These are phyloP conservation scores for Phaseolus coccineus DNA, from an alignment of 331 rosid species.

Conservation along the genomic window DNA sequence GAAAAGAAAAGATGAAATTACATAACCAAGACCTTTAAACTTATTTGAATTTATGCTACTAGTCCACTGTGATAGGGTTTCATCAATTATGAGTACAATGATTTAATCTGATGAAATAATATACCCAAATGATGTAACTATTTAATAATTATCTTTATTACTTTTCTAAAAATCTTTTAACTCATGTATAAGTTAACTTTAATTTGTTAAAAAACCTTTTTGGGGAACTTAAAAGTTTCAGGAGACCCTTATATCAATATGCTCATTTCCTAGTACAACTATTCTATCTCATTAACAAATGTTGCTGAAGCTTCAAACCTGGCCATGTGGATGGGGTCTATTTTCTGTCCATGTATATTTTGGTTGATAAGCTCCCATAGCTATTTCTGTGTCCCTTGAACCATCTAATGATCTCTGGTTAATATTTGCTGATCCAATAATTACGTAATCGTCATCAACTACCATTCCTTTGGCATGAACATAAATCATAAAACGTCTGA, in stretches of 20 bases:
- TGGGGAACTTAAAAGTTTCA: no score
- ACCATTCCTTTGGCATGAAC: slow-evolving; percentile 89
- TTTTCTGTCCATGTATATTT: slow-evolving; percentile 58
- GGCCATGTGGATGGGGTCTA: slow-evolving; percentile 67
- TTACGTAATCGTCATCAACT: slow-evolving; percentile 72
- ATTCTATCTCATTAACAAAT: slow-evolving; percentile 6
- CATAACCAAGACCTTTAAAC: background rate
- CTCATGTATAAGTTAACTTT: no score
- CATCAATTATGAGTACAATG: background rate
- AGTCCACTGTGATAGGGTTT: background rate
- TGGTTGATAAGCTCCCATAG: slow-evolving; percentile 83
- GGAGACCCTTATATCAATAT: no score
- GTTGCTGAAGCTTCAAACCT: slow-evolving; percentile 52
- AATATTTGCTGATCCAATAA: slow-evolving; percentile 82
- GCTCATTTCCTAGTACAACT: background rate
- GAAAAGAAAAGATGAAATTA: slow-evolving; percentile 20
- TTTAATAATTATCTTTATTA: background rate
- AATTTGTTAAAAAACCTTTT: no score
- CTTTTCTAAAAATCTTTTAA: no score
- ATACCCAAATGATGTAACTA: background rate
- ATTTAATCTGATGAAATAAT: background rate
- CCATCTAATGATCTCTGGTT: slow-evolving; percentile 88
- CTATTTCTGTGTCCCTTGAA: slow-evolving; percentile 84
- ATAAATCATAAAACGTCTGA: slow-evolving; percentile 72
- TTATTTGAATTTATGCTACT: background rate